Conservation (phyloP, 805 yeast species). For the Saccharomycopsis amapae region DNA sequence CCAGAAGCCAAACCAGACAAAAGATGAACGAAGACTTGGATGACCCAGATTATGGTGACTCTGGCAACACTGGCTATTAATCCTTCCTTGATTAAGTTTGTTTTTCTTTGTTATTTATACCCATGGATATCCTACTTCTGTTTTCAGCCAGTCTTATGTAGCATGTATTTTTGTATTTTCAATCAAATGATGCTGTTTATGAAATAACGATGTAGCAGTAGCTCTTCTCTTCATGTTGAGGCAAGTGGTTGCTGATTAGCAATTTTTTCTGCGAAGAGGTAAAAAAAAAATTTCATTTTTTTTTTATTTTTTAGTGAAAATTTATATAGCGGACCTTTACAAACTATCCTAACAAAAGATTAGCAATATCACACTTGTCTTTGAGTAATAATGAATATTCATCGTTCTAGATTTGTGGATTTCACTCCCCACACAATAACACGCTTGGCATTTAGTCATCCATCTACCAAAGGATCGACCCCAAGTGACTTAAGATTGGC, state of each 20-base stretch:
- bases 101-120: too few relatives aligned
- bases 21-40: not conserved
- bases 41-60: not conserved
- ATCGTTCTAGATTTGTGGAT: conserved; percentile 88
- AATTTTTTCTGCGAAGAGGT: too few relatives aligned
- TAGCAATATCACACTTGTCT: too few relatives aligned
- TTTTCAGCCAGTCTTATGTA: too few relatives aligned
- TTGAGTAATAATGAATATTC: conserved; percentile 61
- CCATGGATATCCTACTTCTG: too few relatives aligned
- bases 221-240: too few relatives aligned
- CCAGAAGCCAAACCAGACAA: conserved; percentile 11
- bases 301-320: not conserved
- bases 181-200: too few relatives aligned
- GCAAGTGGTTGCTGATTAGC: too few relatives aligned
- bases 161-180: too few relatives aligned
- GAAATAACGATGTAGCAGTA: too few relatives aligned
- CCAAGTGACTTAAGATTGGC: conserved; percentile 68
- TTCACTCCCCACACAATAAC: conserved; percentile 81
- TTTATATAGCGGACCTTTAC: not conserved
- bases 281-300: not conserved
- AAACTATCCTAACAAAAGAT: not conserved
- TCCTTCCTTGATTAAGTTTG: too few relatives aligned
- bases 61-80: conserved; percentile 1
- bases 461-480: conserved; percentile 33
- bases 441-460: conserved; percentile 67